These are phyloP conservation scores for Podaxis sp. DNA, from an alignment of 768 basidiomycete species.

Conservation along the genomic window DNA sequence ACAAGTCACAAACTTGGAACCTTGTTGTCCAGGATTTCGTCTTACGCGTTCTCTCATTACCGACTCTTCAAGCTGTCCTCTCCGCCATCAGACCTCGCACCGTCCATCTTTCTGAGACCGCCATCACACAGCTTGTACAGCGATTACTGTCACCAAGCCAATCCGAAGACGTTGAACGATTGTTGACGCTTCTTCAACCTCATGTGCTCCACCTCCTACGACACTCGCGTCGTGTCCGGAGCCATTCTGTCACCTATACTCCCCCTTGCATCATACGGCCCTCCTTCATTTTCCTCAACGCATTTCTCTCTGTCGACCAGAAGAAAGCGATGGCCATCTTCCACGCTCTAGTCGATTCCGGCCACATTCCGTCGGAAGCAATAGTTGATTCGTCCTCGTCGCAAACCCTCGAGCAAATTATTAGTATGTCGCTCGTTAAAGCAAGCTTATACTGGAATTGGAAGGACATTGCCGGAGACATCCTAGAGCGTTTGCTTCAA, in stretches of 20 bases:
- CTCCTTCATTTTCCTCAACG: conserved; percentile 44
- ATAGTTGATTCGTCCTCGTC: conserved; percentile 37
- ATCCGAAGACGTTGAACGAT: neutral
- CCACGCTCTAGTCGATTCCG: conserved; percentile 42
- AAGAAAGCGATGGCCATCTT: conserved; percentile 47
- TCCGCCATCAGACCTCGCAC: neutral
- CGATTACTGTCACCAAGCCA: conserved; percentile 2
- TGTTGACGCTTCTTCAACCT: neutral
- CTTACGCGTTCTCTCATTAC: conserved; percentile 5
- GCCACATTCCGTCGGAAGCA: conserved; percentile 47
- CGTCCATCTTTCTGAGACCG: neutral
- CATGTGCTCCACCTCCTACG: conserved; percentile 13
- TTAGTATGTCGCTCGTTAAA: conserved; percentile 48
- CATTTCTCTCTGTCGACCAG: conserved; percentile 36
- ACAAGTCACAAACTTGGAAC: neutral
- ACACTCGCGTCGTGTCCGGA: conserved; percentile 23
- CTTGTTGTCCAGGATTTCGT: conserved; percentile 5
- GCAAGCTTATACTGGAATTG: conserved; percentile 58
- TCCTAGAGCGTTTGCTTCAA: conserved; percentile 35
- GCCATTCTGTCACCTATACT: conserved; percentile 24
- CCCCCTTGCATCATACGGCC: conserved; percentile 38
- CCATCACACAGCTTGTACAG: neutral
- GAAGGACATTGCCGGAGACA: conserved; percentile 39
- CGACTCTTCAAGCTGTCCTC: conserved; percentile 1
- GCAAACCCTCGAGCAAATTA: conserved; percentile 44